Conservation (phyloP, 371 early-diverging fungal species). For the Dichotomocladium elegans region DNA sequence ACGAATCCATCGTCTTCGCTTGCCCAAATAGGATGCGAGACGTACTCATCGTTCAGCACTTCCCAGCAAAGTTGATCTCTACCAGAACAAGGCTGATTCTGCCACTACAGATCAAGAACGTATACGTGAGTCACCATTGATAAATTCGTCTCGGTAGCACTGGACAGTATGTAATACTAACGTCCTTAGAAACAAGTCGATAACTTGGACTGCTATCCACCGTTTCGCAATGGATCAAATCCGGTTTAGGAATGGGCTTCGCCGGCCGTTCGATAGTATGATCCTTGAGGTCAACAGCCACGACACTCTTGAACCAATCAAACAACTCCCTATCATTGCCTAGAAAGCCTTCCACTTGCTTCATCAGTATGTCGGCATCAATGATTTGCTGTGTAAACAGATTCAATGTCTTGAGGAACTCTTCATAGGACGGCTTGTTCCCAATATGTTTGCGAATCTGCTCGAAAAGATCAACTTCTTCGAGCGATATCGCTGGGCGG, state of each 20-base stretch:
- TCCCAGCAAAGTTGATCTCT: slow-evolving; percentile 89
- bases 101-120: slow-evolving; percentile 18
- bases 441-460: slow-evolving; percentile 75
- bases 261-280: slow-evolving; percentile 37
- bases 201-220: slow-evolving; percentile 60
- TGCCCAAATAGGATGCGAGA: slow-evolving; percentile 94
- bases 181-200: slow-evolving; percentile 59
- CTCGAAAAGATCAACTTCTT: slow-evolving; percentile 90
- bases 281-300: slow-evolving; percentile 75
- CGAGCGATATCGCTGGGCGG: slow-evolving; percentile 35
- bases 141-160: background rate
- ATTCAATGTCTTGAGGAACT: slow-evolving; percentile 94
- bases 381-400: slow-evolving; percentile 93
- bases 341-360: slow-evolving; percentile 78
- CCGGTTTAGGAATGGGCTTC: slow-evolving; percentile 43
- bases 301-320: slow-evolving; percentile 88
- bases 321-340: slow-evolving; percentile 71
- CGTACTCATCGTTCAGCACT: slow-evolving; percentile 95
- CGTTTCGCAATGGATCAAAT: slow-evolving; percentile 44
- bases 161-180: no score
- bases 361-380: slow-evolving; percentile 74
- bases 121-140: background rate
- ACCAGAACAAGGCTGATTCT: slow-evolving; percentile 73
- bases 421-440: slow-evolving; percentile 81
- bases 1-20: slow-evolving; percentile 95